Evolutionary conservation across 2,329 filamentous ascomycete genomes (phyloP).

Genomic region (Trichoderma koningii): DNA sequence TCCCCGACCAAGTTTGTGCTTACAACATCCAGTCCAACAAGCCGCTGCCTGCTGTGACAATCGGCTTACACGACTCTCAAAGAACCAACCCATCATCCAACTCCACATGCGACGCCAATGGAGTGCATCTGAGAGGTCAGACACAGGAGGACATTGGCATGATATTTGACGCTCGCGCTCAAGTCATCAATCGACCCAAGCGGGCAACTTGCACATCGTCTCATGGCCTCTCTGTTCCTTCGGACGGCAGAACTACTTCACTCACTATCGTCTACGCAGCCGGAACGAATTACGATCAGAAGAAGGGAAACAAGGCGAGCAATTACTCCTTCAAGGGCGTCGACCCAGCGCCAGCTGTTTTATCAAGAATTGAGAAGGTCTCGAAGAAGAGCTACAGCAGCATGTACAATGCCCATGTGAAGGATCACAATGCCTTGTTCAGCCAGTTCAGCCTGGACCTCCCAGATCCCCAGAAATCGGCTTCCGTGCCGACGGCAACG

Average conservation of each 20-base stretch:
- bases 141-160: conserved; percentile 18
- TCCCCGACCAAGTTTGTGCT: conserved; percentile 41
- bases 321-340: conserved; percentile 52
- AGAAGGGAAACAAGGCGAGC: conserved; percentile 47
- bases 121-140: conserved; percentile 16
- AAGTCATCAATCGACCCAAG: conserved; percentile 8
- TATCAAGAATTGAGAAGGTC: conserved; percentile 39
- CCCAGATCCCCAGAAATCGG: conserved; percentile 48
- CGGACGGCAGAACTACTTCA: background rate
- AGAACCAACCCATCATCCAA: conserved; percentile 31
- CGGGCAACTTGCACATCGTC: conserved; percentile 7
- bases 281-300: conserved; percentile 53
- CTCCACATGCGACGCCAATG: conserved; percentile 14
- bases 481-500: conserved; percentile 41
- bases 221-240: conserved; percentile 34
- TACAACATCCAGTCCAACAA: conserved; percentile 28
- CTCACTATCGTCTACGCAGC: conserved; percentile 38
- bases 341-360: conserved; percentile 47
- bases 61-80: conserved; percentile 48
- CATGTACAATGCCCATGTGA: conserved; percentile 42
- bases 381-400: conserved; percentile 37
- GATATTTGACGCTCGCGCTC: conserved; percentile 17
- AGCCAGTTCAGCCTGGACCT: conserved; percentile 47
- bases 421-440: conserved; percentile 46
- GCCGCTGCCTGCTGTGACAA: conserved; percentile 43